phyloP scores from a whole-genome alignment of 176 grass and related monocot genomes.

The Otatea glauca region DNA sequence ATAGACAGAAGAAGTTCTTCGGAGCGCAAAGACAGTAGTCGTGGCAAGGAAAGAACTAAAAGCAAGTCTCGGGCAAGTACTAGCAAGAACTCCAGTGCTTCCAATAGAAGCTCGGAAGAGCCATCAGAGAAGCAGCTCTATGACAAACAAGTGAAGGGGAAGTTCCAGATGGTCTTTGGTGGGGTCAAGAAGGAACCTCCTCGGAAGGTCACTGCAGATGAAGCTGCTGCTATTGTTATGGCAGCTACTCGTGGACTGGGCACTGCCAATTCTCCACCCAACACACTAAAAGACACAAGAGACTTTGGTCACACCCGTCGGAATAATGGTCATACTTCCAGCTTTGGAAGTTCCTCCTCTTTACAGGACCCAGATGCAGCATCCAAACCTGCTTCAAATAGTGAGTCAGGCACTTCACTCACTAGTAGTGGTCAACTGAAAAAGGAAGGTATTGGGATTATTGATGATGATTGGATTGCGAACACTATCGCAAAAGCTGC shows the following conservation, averaged over 20 bases:
- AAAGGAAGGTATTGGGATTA: conserved; percentile 47
- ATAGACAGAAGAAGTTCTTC: conserved; percentile 39
- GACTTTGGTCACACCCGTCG: conserved; percentile 2
- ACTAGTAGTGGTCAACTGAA: conserved; percentile 46
- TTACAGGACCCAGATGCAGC: conserved; percentile 44
- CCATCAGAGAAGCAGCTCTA: conserved; percentile 52
- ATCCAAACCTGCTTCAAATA: conserved; percentile 51
- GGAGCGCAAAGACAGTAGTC: conserved; percentile 26
- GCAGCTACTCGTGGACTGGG: conserved; percentile 79
- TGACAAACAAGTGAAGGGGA: conserved; percentile 53
- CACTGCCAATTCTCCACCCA: conserved; percentile 45
- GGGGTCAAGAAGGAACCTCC: conserved; percentile 59
- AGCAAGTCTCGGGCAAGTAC: conserved; percentile 25
- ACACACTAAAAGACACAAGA: conserved; percentile 21
- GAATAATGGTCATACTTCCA: conserved; percentile 22
- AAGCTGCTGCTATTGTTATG: conserved; percentile 91
- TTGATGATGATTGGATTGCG: conserved; percentile 92
- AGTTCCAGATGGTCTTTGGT: conserved; percentile 62
- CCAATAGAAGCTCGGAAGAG: conserved; percentile 50
- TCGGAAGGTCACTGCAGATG: conserved; percentile 67
- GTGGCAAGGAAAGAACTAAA: conserved; percentile 39
- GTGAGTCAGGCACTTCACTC: conserved; percentile 47
- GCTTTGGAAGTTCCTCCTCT: conserved; percentile 46
- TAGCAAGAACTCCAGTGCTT: conserved; percentile 39
- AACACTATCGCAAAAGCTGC: conserved; percentile 90